phyloP scores from a whole-genome alignment of 805 yeast species.

The Nakazawaea pomicola region DNA sequence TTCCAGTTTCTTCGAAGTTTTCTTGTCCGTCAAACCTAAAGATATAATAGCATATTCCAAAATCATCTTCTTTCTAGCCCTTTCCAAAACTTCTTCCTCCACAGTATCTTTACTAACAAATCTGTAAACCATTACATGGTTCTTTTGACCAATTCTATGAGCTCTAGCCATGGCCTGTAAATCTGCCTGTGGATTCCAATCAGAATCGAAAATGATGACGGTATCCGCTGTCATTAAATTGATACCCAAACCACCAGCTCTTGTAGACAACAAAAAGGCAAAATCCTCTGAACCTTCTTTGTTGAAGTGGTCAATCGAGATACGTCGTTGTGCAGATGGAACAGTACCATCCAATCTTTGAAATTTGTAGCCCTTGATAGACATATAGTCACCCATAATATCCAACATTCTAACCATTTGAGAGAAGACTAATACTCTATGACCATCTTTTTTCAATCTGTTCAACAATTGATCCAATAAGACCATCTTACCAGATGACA shows the following conservation, averaged over 20 bases:
- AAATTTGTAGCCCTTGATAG: constrained; percentile 80
- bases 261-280: constrained; percentile 81
- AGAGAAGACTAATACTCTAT: constrained; percentile 88
- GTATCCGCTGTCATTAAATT: constrained; percentile 99
- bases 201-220: constrained; percentile 94
- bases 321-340: constrained; percentile 88
- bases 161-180: constrained; percentile 99
- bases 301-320: constrained; percentile 94
- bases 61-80: constrained; percentile 97
- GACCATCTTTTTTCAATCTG: constrained; percentile 87
- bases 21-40: constrained; percentile 84
- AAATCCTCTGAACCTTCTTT: constrained; percentile 91
- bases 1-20: constrained; percentile 53
- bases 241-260: constrained; percentile 99
- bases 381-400: constrained; percentile 87
- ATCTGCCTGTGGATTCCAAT: constrained; percentile 99
- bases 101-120: constrained; percentile 98
- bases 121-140: constrained; percentile 95
- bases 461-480: constrained; percentile 83
- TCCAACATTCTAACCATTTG: constrained; percentile 98
- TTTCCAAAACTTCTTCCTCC: constrained; percentile 93
- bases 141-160: constrained; percentile 98
- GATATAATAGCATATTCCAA: constrained; percentile 96
- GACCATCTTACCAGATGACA: constrained; percentile 99
- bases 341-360: constrained; percentile 97